Evolutionary conservation across 1,284 basidiomycete genomes (phyloP).

Genomic region (Sutorius eximius): DNA sequence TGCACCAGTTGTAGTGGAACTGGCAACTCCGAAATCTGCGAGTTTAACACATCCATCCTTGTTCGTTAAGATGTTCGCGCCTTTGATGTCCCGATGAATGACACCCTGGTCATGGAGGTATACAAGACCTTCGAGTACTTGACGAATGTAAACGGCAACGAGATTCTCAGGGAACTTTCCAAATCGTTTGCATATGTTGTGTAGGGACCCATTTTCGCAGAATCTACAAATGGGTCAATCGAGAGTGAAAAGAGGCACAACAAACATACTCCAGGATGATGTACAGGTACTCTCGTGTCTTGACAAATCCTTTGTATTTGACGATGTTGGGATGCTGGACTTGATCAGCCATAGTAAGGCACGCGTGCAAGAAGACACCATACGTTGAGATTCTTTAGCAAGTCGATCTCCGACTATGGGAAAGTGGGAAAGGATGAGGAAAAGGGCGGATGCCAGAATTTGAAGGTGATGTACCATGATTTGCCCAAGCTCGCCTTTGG

Average conservation of each 20-base stretch:
- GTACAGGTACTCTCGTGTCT: constrained; percentile 91
- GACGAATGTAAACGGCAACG: constrained; percentile 94
- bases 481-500: constrained; percentile 88
- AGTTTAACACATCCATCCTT: constrained; percentile 97
- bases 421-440: constrained; percentile 9
- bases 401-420: constrained; percentile 88
- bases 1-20: constrained; percentile 67
- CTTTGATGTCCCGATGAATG: constrained; percentile 98
- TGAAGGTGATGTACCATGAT: constrained; percentile 77
- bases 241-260: constrained; percentile 2
- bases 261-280: constrained; percentile 85
- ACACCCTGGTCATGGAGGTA: constrained; percentile 98
- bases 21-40: constrained; percentile 92
- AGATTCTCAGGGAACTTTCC: constrained; percentile 97
- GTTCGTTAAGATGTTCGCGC: constrained; percentile 96
- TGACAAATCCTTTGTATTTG: constrained; percentile 98
- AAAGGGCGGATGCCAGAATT: constrained; percentile 4
- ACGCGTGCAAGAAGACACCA: constrained; percentile 20
- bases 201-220: constrained; percentile 96
- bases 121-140: constrained; percentile 88
- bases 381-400: constrained; percentile 95
- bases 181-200: constrained; percentile 94
- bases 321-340: constrained; percentile 89
- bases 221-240: constrained; percentile 52
- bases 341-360: constrained; percentile 6